These are phyloP conservation scores for Pyrenophora graminea DNA, from an alignment of 2,329 filamentous ascomycete genomes.

Conservation along the genomic window DNA sequence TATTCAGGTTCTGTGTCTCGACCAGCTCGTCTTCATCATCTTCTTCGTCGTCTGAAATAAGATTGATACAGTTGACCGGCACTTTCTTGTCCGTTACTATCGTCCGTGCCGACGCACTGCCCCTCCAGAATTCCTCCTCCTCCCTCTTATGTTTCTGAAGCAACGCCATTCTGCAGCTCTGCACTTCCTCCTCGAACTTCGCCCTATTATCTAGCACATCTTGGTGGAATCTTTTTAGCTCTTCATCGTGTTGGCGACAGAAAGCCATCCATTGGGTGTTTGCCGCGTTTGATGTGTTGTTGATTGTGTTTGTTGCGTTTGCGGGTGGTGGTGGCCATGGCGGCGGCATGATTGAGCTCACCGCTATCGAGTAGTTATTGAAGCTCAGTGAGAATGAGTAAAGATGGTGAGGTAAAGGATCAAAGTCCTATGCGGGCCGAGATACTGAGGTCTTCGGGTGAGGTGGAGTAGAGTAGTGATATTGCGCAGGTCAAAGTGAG, in stretches of 20 bases:
- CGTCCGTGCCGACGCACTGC: not conserved
- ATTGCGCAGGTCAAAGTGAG: conserved; percentile 5
- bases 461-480: too few relatives aligned
- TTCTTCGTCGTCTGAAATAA: conserved; percentile 13
- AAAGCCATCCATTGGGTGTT: conserved; percentile 8
- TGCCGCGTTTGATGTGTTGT: not conserved
- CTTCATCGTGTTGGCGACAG: conserved; percentile 1
- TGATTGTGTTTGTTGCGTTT: not conserved
- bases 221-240: not conserved
- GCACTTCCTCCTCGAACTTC: not conserved
- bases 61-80: conserved; percentile 4
- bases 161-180: conserved; percentile 4
- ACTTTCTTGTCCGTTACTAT: not conserved
- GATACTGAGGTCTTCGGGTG: not conserved
- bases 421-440: too few relatives aligned
- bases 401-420: not conserved
- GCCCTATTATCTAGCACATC: not conserved
- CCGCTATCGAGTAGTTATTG: too few relatives aligned
- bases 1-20: too few relatives aligned
- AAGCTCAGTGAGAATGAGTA: too few relatives aligned
- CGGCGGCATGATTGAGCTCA: not conserved
- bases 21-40: not conserved
- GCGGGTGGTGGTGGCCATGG: not conserved
- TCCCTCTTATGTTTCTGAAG: conserved; percentile 10
- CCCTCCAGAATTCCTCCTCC: conserved; percentile 13